Conservation (phyloP, 208 protist genomes). For the Vickermania spadyakhi region DNA sequence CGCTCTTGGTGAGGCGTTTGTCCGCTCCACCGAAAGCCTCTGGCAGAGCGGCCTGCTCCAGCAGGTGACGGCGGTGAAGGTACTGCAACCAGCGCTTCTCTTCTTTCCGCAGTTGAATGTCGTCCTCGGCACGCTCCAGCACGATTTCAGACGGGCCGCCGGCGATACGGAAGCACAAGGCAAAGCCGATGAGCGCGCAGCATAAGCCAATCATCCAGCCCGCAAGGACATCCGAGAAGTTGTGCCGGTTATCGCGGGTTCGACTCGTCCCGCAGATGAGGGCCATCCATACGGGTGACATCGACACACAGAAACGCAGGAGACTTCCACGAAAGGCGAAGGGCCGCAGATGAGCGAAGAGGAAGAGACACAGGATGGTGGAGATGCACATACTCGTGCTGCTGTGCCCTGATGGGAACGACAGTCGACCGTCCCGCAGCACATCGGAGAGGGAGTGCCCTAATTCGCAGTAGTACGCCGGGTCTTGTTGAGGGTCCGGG, state of each 20-base stretch:
- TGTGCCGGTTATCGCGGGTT: conserved; percentile 80
- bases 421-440: conserved; percentile 69
- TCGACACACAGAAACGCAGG: conserved; percentile 33
- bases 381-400: conserved; percentile 72
- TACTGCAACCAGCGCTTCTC: neutral
- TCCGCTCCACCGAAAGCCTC: too few species aligned
- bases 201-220: conserved; percentile 60
- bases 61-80: neutral
- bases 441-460: conserved; percentile 15
- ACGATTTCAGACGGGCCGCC: conserved; percentile 23
- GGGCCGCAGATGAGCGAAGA: conserved; percentile 51
- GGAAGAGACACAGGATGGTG: conserved; percentile 54
- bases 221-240: conserved; percentile 78
- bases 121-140: conserved; percentile 17
- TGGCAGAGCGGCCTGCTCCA: too few species aligned
- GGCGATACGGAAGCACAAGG: conserved; percentile 23
- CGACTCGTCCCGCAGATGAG: conserved; percentile 65
- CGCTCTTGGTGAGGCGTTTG: too few species aligned
- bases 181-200: conserved; percentile 29
- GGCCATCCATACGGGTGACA: conserved; percentile 45
- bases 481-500: conserved; percentile 23
- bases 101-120: conserved; percentile 20
- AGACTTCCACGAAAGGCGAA: conserved; percentile 60
- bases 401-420: conserved; percentile 90
- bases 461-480: conserved; percentile 46